Conservation (phyloP, 257 asterid genomes). For the Orobanche coerulescens region DNA sequence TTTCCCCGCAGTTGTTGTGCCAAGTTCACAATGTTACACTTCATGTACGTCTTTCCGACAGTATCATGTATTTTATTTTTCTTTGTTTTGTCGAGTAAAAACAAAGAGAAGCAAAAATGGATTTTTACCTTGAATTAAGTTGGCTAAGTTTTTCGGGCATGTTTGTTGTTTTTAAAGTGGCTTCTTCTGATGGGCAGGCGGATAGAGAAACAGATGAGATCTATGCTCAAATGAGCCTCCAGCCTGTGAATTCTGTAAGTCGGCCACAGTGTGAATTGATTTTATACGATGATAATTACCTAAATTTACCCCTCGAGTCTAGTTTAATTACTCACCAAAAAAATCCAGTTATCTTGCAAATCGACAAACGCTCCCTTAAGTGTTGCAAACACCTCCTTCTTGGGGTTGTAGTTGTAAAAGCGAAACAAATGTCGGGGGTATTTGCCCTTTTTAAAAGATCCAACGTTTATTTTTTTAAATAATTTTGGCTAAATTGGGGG, state of each 20-base stretch:
- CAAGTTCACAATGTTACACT: constrained; percentile 81
- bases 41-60: constrained; percentile 43
- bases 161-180: neutral
- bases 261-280: neutral
- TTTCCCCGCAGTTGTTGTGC: constrained; percentile 70
- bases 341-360: neutral
- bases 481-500: neutral
- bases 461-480: too few relatives aligned
- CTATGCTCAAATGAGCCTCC: constrained; percentile 88
- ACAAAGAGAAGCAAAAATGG: too few relatives aligned
- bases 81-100: neutral
- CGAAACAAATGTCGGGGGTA: too few relatives aligned
- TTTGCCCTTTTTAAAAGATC: too few relatives aligned
- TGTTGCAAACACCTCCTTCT: too few relatives aligned
- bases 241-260: constrained; percentile 75
- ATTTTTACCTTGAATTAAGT: neutral
- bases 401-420: too few relatives aligned
- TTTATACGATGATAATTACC: neutral
- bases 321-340: neutral
- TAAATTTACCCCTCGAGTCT: neutral
- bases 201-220: constrained; percentile 85
- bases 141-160: neutral
- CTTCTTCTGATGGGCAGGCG: constrained; percentile 40
- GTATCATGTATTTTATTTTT: neutral
- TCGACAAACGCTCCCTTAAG: neutral